Conservation (phyloP, 2,329 filamentous ascomycete genomes). For the Leptographium wingfieldii region DNA sequence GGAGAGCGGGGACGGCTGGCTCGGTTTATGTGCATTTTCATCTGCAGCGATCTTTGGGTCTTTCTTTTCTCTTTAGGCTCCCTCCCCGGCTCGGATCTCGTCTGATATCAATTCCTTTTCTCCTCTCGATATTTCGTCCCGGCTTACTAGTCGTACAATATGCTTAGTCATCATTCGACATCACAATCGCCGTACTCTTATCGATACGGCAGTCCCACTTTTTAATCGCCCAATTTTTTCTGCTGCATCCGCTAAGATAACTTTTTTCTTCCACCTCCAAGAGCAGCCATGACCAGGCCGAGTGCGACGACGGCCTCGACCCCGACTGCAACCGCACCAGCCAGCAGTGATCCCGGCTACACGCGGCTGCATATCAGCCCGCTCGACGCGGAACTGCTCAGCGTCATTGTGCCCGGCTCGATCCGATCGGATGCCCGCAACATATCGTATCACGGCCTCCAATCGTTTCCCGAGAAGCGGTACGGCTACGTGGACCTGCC, state of each 20-base stretch:
- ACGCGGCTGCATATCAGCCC: slow-evolving; percentile 78
- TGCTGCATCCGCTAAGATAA: neutral
- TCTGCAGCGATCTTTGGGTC: neutral
- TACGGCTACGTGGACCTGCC: slow-evolving; percentile 89
- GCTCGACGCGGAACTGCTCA: slow-evolving; percentile 61
- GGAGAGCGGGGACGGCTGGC: neutral
- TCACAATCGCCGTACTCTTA: too few species aligned
- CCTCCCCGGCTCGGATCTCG: too few species aligned
- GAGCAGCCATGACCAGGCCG: neutral
- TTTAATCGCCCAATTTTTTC: too few species aligned
- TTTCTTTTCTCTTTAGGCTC: neutral
- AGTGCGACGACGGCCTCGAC: neutral
- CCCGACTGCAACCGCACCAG: neutral
- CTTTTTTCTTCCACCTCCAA: neutral
- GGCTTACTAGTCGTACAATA: too few species aligned
- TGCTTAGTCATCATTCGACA: too few species aligned
- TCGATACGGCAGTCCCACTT: too few species aligned
- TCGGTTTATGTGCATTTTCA: neutral
- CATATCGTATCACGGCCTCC: slow-evolving; percentile 75
- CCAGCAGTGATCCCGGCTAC: slow-evolving; percentile 16
- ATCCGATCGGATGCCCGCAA: slow-evolving; percentile 56
- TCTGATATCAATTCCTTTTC: neutral
- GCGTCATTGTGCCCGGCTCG: slow-evolving; percentile 56
- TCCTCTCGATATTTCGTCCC: neutral
- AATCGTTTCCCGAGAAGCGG: slow-evolving; percentile 78